phyloP scores from a whole-genome alignment of 2,329 filamentous ascomycete genomes.

The Botrytis sinoallii region DNA sequence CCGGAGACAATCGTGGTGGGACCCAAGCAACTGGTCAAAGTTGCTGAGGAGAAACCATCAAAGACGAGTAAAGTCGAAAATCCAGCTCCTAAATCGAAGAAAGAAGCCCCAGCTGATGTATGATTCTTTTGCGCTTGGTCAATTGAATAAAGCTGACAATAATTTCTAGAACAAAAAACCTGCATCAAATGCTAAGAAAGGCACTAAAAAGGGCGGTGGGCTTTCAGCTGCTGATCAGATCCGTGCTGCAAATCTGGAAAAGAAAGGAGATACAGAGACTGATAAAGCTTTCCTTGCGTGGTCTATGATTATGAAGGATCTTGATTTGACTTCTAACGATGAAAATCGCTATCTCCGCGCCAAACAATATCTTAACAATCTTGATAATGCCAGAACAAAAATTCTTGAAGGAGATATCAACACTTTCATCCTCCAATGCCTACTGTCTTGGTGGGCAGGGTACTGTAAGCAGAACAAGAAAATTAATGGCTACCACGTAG shows the following conservation, averaged over 20 bases:
- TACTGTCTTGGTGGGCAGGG: constrained; percentile 48
- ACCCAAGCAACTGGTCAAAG: constrained; percentile 33
- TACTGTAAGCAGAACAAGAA: constrained; percentile 39
- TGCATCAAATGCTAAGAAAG: constrained; percentile 29
- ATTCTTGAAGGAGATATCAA: constrained; percentile 38
- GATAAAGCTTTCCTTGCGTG: constrained; percentile 37
- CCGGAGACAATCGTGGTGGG: constrained; percentile 60
- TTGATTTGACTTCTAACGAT: constrained; percentile 31
- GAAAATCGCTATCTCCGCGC: constrained; percentile 36
- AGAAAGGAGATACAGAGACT: constrained; percentile 33
- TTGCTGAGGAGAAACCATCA: constrained; percentile 31
- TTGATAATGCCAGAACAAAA: constrained; percentile 32
- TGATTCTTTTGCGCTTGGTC: neutral
- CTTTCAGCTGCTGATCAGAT: constrained; percentile 40
- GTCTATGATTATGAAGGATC: constrained; percentile 34
- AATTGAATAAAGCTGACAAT: neutral
- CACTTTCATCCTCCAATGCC: constrained; percentile 48
- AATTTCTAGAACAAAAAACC: constrained; percentile 19
- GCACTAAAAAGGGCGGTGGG: constrained; percentile 40
- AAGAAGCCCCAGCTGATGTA: constrained; percentile 26
- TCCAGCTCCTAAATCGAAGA: constrained; percentile 27
- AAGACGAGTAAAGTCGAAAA: constrained; percentile 26
- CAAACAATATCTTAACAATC: constrained; percentile 33
- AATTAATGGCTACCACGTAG: constrained; percentile 41
- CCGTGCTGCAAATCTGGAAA: constrained; percentile 36